Evolutionary conservation across 331 rosid genomes (phyloP).

Genomic region (Pyrus hybrid): DNA sequence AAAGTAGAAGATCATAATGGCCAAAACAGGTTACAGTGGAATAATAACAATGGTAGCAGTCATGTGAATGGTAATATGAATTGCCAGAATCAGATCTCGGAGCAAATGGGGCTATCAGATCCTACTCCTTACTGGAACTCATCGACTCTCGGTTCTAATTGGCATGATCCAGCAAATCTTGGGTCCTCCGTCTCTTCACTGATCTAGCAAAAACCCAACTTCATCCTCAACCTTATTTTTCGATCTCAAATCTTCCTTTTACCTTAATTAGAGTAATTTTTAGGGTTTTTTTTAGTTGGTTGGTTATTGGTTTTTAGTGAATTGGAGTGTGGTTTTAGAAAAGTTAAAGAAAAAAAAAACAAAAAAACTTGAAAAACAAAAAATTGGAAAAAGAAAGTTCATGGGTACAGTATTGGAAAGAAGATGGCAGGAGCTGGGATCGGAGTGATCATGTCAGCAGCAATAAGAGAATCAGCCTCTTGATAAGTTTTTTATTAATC

Average conservation of each 20-base stretch:
- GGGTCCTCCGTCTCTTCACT: slow-evolving; percentile 74
- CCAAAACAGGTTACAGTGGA: slow-evolving; percentile 50
- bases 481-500: slow-evolving; percentile 33
- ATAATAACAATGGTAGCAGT: not conserved
- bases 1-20: slow-evolving; percentile 41
- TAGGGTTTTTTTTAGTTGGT: slow-evolving; percentile 13
- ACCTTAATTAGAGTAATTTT: not conserved
- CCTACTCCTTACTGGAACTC: slow-evolving; percentile 61
- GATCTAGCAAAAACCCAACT: slow-evolving; percentile 33
- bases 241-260: not conserved
- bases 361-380: too few relatives aligned
- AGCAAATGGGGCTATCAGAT: slow-evolving; percentile 46
- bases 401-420: slow-evolving; percentile 3
- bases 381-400: slow-evolving; percentile 2
- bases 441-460: slow-evolving; percentile 93
- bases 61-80: not conserved
- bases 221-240: slow-evolving; percentile 14
- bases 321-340: slow-evolving; percentile 17
- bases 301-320: slow-evolving; percentile 6
- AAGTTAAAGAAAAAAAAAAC: not conserved
- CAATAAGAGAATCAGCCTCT: slow-evolving; percentile 49
- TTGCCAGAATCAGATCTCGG: slow-evolving; percentile 36
- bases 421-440: slow-evolving; percentile 53
- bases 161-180: slow-evolving; percentile 59
- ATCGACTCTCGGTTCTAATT: slow-evolving; percentile 28